These are phyloP conservation scores for Moelleriella libera DNA, from an alignment of 2,329 filamentous ascomycete genomes.

Conservation along the genomic window DNA sequence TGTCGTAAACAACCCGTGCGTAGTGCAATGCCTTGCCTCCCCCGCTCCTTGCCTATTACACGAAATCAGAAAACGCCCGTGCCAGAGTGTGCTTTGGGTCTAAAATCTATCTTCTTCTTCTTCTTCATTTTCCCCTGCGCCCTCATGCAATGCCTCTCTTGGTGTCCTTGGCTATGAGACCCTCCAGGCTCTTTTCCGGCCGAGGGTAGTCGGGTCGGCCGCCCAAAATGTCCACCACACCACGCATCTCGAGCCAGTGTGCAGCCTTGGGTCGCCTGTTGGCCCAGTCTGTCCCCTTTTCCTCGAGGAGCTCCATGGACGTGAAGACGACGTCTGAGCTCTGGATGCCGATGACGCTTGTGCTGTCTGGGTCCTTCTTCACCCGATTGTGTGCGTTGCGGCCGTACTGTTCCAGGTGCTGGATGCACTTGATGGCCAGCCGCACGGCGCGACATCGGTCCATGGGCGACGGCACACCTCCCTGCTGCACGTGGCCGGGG, in stretches of 20 bases:
- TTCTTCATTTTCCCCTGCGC: neutral
- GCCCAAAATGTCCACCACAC: slow-evolving; percentile 71
- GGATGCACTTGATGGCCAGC: slow-evolving; percentile 85
- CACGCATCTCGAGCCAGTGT: slow-evolving; percentile 72
- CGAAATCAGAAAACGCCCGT: too few relatives aligned
- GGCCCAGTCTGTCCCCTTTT: slow-evolving; percentile 81
- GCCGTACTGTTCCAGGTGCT: slow-evolving; percentile 72
- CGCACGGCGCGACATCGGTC: slow-evolving; percentile 85
- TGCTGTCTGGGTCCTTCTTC: slow-evolving; percentile 56
- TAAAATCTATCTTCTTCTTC: neutral
- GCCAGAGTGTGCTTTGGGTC: too few relatives aligned
- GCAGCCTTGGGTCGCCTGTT: slow-evolving; percentile 72
- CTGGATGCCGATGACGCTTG: slow-evolving; percentile 81
- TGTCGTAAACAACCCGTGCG: too few relatives aligned
- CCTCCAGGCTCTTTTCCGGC: slow-evolving; percentile 35
- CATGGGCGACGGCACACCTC: slow-evolving; percentile 86
- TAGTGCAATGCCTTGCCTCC: too few relatives aligned
- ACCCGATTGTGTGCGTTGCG: slow-evolving; percentile 53
- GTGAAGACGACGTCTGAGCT: slow-evolving; percentile 83
- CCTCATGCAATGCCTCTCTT: slow-evolving; percentile 33
- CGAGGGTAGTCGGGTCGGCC: slow-evolving; percentile 46
- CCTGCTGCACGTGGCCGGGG: slow-evolving; percentile 89
- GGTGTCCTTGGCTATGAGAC: slow-evolving; percentile 42
- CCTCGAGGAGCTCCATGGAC: slow-evolving; percentile 67
- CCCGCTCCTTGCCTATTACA: too few relatives aligned